Evolutionary conservation across 106 monocot species (phyloP), one percentile per base, ranked within the genome.

Genomic region (Narthecium ossifragum): DNA sequence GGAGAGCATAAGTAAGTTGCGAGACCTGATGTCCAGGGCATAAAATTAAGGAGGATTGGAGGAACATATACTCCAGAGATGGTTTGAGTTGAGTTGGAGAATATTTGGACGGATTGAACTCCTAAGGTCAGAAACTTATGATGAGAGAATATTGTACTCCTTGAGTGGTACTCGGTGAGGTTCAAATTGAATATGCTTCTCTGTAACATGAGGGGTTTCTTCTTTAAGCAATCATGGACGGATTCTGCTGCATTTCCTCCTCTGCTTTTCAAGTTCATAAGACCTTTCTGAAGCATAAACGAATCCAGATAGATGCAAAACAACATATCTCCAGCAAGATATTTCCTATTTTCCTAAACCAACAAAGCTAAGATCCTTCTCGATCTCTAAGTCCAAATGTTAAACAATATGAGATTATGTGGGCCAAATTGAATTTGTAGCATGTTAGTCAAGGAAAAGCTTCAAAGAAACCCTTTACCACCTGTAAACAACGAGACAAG

Each of bases 41-140:
- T 23, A 10, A 38, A 38, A n/a, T n/a, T n/a, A n/a, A n/a, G n/a
- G n/a, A n/a, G n/a, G n/a, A n/a, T n/a, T 5, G n/a, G 25, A 1
- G 25, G 58, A 58, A 58, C 39, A 58, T 58, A 58, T 58, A 38
- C 34, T 24, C 34, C 34, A 58, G 58, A 38, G 18, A 17, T 37
- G 21, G 18, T 38, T 58, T 37, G 58, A 58, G 36, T 58, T 37
- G 58, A 58, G 36, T 37, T 58, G 18, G 36, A 58, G 37, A 34
- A 58, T 25, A 38, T 38, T 8, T 0, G 43, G 17, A 43, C 2
- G 0, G 37, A 15, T 5, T 9, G 22, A 28, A 57, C 15, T 12
- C 6, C 13, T 17, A n/a, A 0, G 7, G 32, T 28, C 32, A 33
- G 17, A 30, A 28, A 31, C 9, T n/a, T n/a, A n/a, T 13, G 0